phyloP scores from a whole-genome alignment of 2,329 filamentous ascomycete genomes.

The Zymoseptoria pseudotritici region DNA sequence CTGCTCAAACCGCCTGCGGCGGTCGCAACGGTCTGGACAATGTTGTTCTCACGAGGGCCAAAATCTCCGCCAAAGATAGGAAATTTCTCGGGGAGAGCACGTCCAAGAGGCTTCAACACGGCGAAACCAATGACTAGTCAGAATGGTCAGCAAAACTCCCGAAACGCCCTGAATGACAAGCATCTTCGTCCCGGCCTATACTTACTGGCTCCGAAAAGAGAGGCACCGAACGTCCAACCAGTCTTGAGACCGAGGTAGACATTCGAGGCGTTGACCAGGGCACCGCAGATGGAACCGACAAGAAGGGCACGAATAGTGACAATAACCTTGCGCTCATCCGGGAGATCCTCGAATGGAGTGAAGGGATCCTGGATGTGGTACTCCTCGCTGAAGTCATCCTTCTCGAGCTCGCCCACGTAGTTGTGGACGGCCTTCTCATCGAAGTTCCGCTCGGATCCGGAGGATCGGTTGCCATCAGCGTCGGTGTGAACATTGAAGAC shows the following conservation, averaged over 20 bases:
- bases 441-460: constrained; percentile 19
- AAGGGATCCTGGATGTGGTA: constrained; percentile 33
- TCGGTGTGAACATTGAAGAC: constrained; percentile 25
- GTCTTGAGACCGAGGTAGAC: constrained; percentile 51
- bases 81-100: constrained; percentile 40
- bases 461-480: background rate
- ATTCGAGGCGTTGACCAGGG: constrained; percentile 55
- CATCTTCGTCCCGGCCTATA: no score
- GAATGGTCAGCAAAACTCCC: no score
- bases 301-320: constrained; percentile 51
- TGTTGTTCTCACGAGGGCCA: constrained; percentile 56
- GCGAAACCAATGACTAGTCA: constrained; percentile 56
- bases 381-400: constrained; percentile 24
- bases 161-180: no score
- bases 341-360: constrained; percentile 37
- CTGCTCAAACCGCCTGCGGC: constrained; percentile 52
- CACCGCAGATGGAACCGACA: constrained; percentile 50
- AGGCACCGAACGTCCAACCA: constrained; percentile 38
- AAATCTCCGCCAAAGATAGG: constrained; percentile 49
- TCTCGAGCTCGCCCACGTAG: constrained; percentile 24
- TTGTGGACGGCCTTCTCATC: constrained; percentile 21
- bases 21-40: constrained; percentile 53
- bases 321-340: constrained; percentile 41
- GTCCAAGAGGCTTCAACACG: constrained; percentile 49
- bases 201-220: constrained; percentile 21